Evolutionary conservation across 2,329 filamentous ascomycete genomes (phyloP).

Genomic region (Mollisia scopiformis): DNA sequence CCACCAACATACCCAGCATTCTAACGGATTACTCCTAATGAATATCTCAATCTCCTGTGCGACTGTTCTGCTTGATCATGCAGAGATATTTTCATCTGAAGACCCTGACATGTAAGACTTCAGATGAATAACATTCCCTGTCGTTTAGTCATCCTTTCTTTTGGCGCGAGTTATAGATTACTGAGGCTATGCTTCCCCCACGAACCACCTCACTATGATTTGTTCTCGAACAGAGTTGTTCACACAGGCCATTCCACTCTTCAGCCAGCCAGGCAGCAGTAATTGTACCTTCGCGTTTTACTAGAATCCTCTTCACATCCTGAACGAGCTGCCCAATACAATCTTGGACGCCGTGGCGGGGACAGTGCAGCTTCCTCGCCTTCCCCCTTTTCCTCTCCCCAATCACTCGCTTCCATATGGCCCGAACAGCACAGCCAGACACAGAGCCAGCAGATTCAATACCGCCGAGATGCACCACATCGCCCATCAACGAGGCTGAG

Average conservation of each 20-base stretch:
- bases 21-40: neutral
- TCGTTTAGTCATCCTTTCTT: neutral
- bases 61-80: neutral
- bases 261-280: neutral
- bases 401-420: neutral
- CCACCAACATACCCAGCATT: neutral
- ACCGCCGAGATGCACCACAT: neutral
- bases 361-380: neutral
- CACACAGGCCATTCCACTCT: neutral
- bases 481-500: neutral
- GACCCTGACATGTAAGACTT: neutral
- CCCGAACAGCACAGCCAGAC: neutral
- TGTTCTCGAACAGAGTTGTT: neutral
- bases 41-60: neutral
- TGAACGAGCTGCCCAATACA: neutral
- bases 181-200: neutral
- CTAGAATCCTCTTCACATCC: neutral
- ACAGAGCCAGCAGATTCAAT: neutral
- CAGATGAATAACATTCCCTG: neutral
- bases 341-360: neutral
- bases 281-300: neutral
- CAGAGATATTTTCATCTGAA: neutral
- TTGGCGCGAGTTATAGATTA: neutral
- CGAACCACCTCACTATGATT: neutral
- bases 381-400: neutral